Base-by-base conservation (phyloP, 2,329 filamentous ascomycete genomes). In the Calonectria crousiana region DNA sequence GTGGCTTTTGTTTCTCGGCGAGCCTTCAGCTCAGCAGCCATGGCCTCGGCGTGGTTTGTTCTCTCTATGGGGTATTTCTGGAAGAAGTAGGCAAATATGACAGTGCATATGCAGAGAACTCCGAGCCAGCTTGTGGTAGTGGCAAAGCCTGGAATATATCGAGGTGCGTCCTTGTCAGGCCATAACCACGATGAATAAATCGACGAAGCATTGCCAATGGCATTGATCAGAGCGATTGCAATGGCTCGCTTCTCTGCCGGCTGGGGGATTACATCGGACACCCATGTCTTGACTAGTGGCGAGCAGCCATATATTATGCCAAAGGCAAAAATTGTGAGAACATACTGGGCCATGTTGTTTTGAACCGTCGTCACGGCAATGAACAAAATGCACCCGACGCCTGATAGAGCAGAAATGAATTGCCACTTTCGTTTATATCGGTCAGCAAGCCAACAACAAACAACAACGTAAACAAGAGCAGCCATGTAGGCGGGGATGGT, bases 121-220 rank as follows among this genome's bases (percentile, higher is more conserved):
- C 56, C 56, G 2, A 60, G 23, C 56, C 56, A 60, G 23, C 56
- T 60, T 20, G 56, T 60, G 13, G 68, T 71, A 13, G 68, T 71
- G 3, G 68, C 68, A 56, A 71, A 71, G 10, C 68, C 68, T 44
- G 68, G 58, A 56, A 71, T 44, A 23, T 71, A 71, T 18, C 68
- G 68, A 44, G 68, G 68, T 16, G 68, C 68, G 13, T 71, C 68
- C 58, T 71, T 71, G 23, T 65, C 52, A 20, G 68, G 68, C 68
- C 68, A 71, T 13, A 71, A n/a, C 68, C 68, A 71, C 5, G 68
- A 41, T 1, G 68, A 71, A 34, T 71, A 71, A 32, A 71, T 71
- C 20, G 68, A 71, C 1, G 68, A 71, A 13, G 68, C 68, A 44
- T 71, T 71, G 8, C 68, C 68, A 16, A 60, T 60, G 0, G 56